Evolutionary conservation across 2,329 filamentous ascomycete genomes (phyloP), one percentile per base, ranked within the genome.

Genomic region (Catunica adiposa): DNA sequence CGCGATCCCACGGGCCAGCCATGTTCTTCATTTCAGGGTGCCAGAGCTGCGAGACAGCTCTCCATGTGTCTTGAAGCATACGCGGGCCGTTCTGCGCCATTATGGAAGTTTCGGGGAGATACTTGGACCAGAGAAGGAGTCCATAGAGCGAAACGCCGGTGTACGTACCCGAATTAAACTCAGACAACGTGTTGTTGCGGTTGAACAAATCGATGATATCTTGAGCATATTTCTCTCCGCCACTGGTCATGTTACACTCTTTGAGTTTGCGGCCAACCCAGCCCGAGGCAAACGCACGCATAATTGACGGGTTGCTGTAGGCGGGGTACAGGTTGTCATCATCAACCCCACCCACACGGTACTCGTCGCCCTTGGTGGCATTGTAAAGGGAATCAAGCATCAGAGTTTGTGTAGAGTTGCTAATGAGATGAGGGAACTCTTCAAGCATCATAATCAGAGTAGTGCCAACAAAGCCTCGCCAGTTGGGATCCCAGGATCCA

Each of bases 101-200:
- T 26, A 78, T 61, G 0, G 77, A 78, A 53, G 71, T 69, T 3
- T 68, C 62, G 0, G 75, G 72, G 15, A 80, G 66, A 61, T 83
- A 83, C 59, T 80, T 80, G 11, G 72, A 72, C 73, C 77, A 80
- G 0, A 82, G 64, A 1, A 75, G 73, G 4, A 83, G 66, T 0
- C 76, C 79, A 51, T 71, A 79, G 2, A 83, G 66, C 0, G 76
- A 79, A 0, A 83, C 76, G 0, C 80, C 80, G 0, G 77, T 76
- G 61, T 83, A 83, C 0, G 80, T 83, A 3, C 76, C 75, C 0
- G 73, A 75, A 61, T 81, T 81, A 64, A 80, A 82, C 60, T 82
- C 79, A 1, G 76, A 79, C 0, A 83, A 69, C 0, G 79, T 82
- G 58, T 75, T 67, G 55, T 73, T 70, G 3, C 69, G 67, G 58